phyloP scores from a whole-genome alignment of 257 asterid species.

The Solanum peruvianum region DNA sequence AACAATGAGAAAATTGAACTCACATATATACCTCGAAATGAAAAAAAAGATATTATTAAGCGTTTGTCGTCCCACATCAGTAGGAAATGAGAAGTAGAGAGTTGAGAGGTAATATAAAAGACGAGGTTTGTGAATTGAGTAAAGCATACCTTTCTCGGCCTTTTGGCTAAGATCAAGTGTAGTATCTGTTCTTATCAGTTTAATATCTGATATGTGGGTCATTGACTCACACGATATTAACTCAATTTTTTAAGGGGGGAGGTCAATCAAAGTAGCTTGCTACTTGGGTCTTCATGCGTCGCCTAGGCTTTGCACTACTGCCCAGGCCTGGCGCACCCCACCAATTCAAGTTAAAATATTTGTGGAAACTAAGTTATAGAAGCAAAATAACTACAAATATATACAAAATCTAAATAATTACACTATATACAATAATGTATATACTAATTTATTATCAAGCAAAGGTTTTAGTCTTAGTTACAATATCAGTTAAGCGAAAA shows the following conservation, averaged over 20 bases:
- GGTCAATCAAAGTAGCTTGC: neutral
- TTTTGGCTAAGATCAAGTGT: conserved; percentile 41
- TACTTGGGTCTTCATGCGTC: neutral
- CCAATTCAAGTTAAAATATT: neutral
- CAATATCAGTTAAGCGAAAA: too few species aligned
- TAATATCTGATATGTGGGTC: neutral
- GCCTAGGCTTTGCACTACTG: neutral
- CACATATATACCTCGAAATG: neutral
- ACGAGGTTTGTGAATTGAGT: rapidly evolving
- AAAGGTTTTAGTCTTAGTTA: too few species aligned
- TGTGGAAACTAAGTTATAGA: neutral
- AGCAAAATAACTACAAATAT: neutral
- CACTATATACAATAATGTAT: too few species aligned
- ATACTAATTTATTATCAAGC: too few species aligned
- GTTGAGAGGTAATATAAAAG: neutral
- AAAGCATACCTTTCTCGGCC: conserved; percentile 30
- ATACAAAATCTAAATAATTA: too few species aligned
- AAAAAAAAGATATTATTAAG: neutral
- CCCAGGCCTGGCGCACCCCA: neutral
- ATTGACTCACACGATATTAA: conserved; percentile 12
- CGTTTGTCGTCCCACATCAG: neutral
- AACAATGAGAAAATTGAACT: neutral
- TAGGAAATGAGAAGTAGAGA: neutral
- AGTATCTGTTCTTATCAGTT: conserved; percentile 31
- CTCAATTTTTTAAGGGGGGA: conserved; percentile 7